A percentile compares a stretch with the other conserved stretches of the same genome.
phyloP scores from a whole-genome alignment of 2,329 filamentous ascomycete genomes.

The Onygenales sp. region DNA sequence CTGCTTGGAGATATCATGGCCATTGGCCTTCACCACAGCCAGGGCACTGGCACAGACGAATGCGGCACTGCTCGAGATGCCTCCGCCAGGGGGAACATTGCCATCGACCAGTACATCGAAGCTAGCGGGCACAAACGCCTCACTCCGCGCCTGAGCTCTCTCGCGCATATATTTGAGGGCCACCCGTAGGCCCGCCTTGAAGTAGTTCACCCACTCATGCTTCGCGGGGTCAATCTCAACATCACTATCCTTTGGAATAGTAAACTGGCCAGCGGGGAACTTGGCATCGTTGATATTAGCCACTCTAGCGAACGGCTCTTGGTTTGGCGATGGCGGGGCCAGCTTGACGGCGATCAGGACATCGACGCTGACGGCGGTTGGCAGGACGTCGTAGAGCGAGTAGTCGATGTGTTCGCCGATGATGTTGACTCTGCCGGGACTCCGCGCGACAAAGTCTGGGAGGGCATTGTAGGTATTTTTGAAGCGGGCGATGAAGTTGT shows the following conservation, averaged over 20 bases:
- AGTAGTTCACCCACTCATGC: constrained; percentile 97
- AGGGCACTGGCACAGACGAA: constrained; percentile 86
- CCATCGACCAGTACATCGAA: constrained; percentile 89
- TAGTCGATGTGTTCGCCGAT: constrained; percentile 99
- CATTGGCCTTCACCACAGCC: constrained; percentile 79
- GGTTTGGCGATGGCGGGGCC: constrained; percentile 26
- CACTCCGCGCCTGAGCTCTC: constrained; percentile 46
- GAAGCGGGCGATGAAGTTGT: constrained; percentile 62
- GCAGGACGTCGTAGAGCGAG: constrained; percentile 88
- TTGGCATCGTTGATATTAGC: constrained; percentile 67
- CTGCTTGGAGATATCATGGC: constrained; percentile 76
- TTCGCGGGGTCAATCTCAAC: constrained; percentile 76
- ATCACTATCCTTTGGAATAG: constrained; percentile 51
- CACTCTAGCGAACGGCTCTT: constrained; percentile 60
- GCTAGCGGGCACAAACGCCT: constrained; percentile 56
- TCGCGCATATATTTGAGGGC: constrained; percentile 66
- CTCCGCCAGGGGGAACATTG: constrained; percentile 82
- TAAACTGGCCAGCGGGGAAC: constrained; percentile 68
- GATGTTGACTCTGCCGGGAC: constrained; percentile 91
- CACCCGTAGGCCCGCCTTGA: constrained; percentile 81
- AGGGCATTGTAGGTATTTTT: constrained; percentile 57
- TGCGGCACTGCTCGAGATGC: constrained; percentile 85
- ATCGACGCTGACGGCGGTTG: constrained; percentile 90
- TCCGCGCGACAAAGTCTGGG: constrained; percentile 76
- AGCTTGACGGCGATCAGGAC: constrained; percentile 71